Evolutionary conservation across 2,329 filamentous ascomycete genomes (phyloP).

Genomic region (Knufia petricola): DNA sequence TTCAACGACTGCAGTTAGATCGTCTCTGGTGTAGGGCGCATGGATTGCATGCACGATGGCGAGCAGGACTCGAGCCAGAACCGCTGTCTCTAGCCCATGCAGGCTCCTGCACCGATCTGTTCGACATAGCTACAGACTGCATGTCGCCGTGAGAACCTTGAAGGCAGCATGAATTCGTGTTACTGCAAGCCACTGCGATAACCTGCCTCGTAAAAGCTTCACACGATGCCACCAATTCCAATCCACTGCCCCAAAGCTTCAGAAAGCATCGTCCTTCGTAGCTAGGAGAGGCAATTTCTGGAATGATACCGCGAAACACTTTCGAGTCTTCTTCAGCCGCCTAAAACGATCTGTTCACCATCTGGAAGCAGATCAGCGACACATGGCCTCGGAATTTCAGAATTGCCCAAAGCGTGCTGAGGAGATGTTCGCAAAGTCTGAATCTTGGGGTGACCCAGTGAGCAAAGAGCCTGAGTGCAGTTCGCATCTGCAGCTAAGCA

Average conservation of each 20-base stretch:
- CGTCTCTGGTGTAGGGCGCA: not conserved
- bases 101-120: not conserved
- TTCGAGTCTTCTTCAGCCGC: conserved; percentile 2
- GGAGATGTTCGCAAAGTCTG: conserved; percentile 5
- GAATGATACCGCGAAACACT: conserved; percentile 1
- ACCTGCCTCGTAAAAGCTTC: not conserved
- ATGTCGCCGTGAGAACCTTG: not conserved
- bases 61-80: not conserved
- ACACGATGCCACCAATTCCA: not conserved
- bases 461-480: conserved; percentile 8
- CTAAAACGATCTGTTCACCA: not conserved
- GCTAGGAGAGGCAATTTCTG: not conserved
- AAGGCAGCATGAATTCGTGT: not conserved
- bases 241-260: not conserved
- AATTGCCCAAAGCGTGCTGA: conserved; percentile 8
- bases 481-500: conserved; percentile 9
- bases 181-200: conserved; percentile 2
- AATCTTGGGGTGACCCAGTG: conserved; percentile 7
- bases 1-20: not conserved
- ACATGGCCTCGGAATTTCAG: not conserved
- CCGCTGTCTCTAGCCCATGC: not conserved
- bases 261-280: not conserved
- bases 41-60: not conserved
- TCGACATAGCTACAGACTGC: conserved; percentile 1
- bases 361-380: not conserved